Conservation (phyloP, 2,329 filamentous ascomycete species). For the Penicillium sp. region DNA sequence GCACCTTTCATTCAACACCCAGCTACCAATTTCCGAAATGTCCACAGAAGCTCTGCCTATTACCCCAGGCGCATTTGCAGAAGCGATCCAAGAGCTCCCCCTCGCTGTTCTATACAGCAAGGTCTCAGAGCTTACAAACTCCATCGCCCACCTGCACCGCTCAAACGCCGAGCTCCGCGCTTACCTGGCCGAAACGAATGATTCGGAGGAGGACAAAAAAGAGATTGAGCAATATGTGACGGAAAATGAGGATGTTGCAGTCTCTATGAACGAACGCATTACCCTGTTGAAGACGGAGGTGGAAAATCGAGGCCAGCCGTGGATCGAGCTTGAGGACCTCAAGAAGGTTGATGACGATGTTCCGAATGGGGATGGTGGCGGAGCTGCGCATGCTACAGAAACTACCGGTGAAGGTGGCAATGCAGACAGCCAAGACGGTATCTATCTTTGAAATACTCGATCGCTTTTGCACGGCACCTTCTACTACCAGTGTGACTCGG, state of each 20-base stretch:
- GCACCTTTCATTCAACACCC: neutral
- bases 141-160: conserved; percentile 57
- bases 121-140: conserved; percentile 62
- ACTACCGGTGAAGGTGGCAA: conserved; percentile 7
- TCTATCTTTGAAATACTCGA: conserved; percentile 31
- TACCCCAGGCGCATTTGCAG: conserved; percentile 51
- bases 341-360: conserved; percentile 22
- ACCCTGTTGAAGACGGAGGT: conserved; percentile 54
- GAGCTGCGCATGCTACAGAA: conserved; percentile 2
- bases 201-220: conserved; percentile 52
- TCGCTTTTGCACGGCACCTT: neutral
- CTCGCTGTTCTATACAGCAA: conserved; percentile 62
- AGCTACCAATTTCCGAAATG: conserved; percentile 40
- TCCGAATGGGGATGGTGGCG: conserved; percentile 23
- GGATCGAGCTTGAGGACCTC: conserved; percentile 42
- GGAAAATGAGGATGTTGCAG: conserved; percentile 61
- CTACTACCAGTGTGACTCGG: neutral
- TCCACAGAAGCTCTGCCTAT: conserved; percentile 53
- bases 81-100: conserved; percentile 59
- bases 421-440: conserved; percentile 30
- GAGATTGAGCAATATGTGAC: conserved; percentile 44
- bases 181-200: conserved; percentile 49
- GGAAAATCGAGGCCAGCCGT: conserved; percentile 56
- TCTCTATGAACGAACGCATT: conserved; percentile 57
- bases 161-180: conserved; percentile 59